Evolutionary conservation across 1,139 yeast species (phyloP), one percentile per base, ranked within the genome.

Genomic region (Debaryomyces sp.): DNA sequence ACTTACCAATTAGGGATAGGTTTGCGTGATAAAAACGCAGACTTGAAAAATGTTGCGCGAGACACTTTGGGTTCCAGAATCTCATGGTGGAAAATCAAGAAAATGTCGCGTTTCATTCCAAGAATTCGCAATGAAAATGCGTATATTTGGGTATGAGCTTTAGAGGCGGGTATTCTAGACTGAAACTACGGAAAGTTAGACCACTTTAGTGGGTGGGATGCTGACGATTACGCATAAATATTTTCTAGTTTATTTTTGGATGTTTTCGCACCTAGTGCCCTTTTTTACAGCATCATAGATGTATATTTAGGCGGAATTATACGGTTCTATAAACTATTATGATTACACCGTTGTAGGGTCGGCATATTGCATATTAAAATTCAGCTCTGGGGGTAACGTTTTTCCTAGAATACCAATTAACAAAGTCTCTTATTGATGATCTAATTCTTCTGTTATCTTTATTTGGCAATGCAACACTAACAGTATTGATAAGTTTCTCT

Each of bases 361-460:
- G 3, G 18, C 23, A 22, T 13, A 8, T 32, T 26, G 29, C 13
- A 9, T 18, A 24, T 22, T 52, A 62, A 47, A 65, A 65, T 47
- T 66, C 70, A 2, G 64, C 58, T 62, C 88, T 73, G 27, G 87
- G 81, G 7, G 78, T 76, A 34, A 87, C 77, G 59, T 89, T 87
- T 64, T 91, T 86, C 58, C 97, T 78, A 23, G 87, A 75, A 66
- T 90, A 92, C 89, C 96, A 88, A 48, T 79, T 81, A 36, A 89
- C 82, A 62, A 91, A 92, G 62, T 87, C 95, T 59, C 82, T 80
- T 47, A 91, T 70, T 45, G 87, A 78, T 5, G 82, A 71, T 59
- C 96, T 80, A 30, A 89, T 84, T 58, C 89, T 78, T 64, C 95
- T 80, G 63, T 77, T 84, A 66, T 90, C 95, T 58, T 82, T 86